Evolutionary conservation across 768 basidiomycete species (phyloP), one percentile per base, ranked within the genome.

Genomic region (Phylloporus scabripes): DNA sequence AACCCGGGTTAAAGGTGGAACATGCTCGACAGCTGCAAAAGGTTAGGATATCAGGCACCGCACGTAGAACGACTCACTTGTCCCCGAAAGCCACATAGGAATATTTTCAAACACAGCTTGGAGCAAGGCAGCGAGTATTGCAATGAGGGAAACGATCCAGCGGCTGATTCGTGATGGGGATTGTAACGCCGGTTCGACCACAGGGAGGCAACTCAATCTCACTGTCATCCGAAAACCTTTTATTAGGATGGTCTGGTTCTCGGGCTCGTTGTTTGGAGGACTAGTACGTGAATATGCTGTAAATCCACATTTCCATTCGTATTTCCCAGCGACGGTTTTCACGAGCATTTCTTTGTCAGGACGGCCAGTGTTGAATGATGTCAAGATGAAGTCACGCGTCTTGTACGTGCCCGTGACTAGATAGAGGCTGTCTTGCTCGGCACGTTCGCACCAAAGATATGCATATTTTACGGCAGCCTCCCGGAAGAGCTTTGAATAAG

Each of bases 201-300:
- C 33, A 7, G 31, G 2, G 5, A 36, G 17, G 24, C 15, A 15
- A 21, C 29, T 7, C 37, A 26, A 24, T n/a, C 45, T 49, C 4
- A 48, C 37, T 17, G 42, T 37, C 8, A 55, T 45, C 39, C 39
- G 47, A 41, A 56, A 54, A 3, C 52, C 52, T 23, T 39, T 39
- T 14, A 56, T 40, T 20, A 56, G 14, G 14, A 56, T 8, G 7
- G 55, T 54, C 38, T 56, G 55, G 28, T 56, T 54, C n/a, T 18
- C 17, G 34, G 18, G 9, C 34, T 36, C 18, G 34, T 36, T 36
- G 7, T 36, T 15, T 36, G 17, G 34, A 36, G 34, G 34, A 17
- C 34, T 18, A 10, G 17, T 8, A 18, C 17, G 34, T 8, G 34
- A 18, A 8, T 36, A n/a, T 36, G 17, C 17, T 7, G n/a, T 18